phyloP scores from a whole-genome alignment of 305 asterid species.

The Stenogyne calaminthoides region DNA sequence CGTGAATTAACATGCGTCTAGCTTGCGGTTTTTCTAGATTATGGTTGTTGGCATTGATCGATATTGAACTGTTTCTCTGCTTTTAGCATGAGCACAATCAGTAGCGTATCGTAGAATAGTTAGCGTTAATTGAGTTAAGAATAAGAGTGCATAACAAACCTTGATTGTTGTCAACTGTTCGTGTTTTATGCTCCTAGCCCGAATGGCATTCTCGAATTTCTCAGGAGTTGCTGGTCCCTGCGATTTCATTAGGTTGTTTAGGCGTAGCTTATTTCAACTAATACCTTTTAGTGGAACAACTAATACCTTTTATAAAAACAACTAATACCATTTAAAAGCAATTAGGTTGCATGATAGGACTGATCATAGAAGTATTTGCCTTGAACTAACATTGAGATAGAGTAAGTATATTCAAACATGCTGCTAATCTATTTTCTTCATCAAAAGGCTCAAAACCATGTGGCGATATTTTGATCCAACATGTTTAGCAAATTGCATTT shows the following conservation, averaged over 20 bases:
- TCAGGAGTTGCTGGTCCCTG: slow-evolving; percentile 90
- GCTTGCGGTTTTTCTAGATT: slow-evolving; percentile 35
- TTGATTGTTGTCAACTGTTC: slow-evolving; percentile 45
- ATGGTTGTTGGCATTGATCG: slow-evolving; percentile 29
- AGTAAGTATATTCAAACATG: not conserved
- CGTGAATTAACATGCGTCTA: slow-evolving; percentile 28
- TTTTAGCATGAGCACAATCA: not conserved
- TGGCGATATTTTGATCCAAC: slow-evolving; percentile 10
- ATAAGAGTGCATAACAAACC: slow-evolving; percentile 37
- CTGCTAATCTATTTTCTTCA: not conserved
- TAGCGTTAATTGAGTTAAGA: not conserved
- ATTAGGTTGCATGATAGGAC: no score
- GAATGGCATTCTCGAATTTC: slow-evolving; percentile 42
- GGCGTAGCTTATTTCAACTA: not conserved
- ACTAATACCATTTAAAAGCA: no score
- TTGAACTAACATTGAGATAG: not conserved
- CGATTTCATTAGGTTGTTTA: slow-evolving; percentile 14
- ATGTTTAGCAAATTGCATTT: not conserved
- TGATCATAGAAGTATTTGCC: no score
- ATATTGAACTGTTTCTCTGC: slow-evolving; percentile 60
- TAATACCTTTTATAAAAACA: no score
- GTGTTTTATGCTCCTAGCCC: slow-evolving; percentile 48
- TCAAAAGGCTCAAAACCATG: slow-evolving; percentile 12
- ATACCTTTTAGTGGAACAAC: no score
- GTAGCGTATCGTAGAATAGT: not conserved